Base-by-base conservation (phyloP, 768 basidiomycete species). In the Tricholomella constricta region DNA sequence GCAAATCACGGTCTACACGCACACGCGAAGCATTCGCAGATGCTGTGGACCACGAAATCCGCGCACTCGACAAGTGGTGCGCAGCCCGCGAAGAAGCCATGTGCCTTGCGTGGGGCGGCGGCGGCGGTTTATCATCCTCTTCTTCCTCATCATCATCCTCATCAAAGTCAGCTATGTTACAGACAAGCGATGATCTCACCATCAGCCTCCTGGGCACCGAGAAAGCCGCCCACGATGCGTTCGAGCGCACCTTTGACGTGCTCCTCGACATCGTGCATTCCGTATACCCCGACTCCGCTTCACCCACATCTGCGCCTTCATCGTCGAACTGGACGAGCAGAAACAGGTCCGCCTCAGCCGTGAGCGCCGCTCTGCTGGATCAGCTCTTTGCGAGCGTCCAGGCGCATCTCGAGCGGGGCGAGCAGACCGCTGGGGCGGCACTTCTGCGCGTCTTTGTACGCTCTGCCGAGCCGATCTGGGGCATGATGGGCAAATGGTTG, bases 21-120 rank as follows among this genome's bases (percentile, higher is more conserved):
- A 91, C 88, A 0, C 69, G 89, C n/a, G 89, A 93, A 65, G 91
- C 91, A 0, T 91, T 91, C 63, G 82, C 87, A 1, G 89, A 91
- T 50, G 89, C 89, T 0, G 70, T 92, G 41, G 82, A 84, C 54
- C 58, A 71, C 19, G 82, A 88, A 50, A 69, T 91, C 3, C 78
- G 74, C 19, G 56, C 56, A 4, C 82, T 93, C 55, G 79, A 89
- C 50, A 64, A 60, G 6, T 93, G 89, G 88, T 91, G 89, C 63
- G 83, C 90, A 1, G 65, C 63, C 12, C 75, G 73, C 51, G 91
- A 94, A 67, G 83, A 86, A 60, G 72, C 74, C 0, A 86, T 93
- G 44, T 84, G 81, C 65, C 72, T 72, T n/a, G 82, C 88, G 2
- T 67, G 74, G 47, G 75, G 70, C 8, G 86, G 88, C 8, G 48